A percentile compares a stretch with the other conserved stretches of the same genome.
Conservation (phyloP, 805 yeast species). For the Yarrowia osloensis region DNA sequence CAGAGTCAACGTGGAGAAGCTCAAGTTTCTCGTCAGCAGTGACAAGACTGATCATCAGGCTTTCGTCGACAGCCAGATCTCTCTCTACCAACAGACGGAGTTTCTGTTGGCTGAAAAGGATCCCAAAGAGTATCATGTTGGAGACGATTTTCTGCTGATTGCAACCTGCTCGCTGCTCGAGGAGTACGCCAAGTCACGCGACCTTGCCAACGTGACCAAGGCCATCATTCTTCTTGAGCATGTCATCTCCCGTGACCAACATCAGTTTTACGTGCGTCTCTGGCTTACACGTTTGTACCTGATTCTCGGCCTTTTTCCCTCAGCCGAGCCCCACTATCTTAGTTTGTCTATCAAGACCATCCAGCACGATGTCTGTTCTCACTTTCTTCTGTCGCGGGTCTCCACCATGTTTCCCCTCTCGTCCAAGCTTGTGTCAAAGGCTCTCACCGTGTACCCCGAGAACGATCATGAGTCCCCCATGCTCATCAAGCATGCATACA, state of each 20-base stretch:
- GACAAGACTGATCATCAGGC: constrained; percentile 22
- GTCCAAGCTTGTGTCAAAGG: constrained; percentile 45
- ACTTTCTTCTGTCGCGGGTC: constrained; percentile 53
- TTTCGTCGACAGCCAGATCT: constrained; percentile 44
- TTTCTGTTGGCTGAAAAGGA: constrained; percentile 46
- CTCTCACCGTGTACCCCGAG: constrained; percentile 55
- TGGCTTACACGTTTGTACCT: constrained; percentile 71
- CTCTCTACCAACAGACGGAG: constrained; percentile 47
- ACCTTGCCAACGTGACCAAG: constrained; percentile 42
- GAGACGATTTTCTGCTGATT: constrained; percentile 64
- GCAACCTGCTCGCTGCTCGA: constrained; percentile 48
- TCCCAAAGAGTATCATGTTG: constrained; percentile 69
- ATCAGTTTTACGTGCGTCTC: constrained; percentile 68
- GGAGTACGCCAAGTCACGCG: constrained; percentile 32
- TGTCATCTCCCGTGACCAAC: constrained; percentile 57
- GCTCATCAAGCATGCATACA: constrained; percentile 56
- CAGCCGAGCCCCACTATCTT: constrained; percentile 56
- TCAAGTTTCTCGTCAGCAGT: neutral
- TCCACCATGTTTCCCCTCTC: constrained; percentile 51
- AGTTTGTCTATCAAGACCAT: constrained; percentile 66
- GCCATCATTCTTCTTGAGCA: constrained; percentile 60
- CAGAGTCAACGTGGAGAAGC: constrained; percentile 11
- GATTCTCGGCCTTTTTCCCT: constrained; percentile 54
- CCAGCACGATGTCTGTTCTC: constrained; percentile 68
- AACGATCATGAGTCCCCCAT: constrained; percentile 54